Evolutionary conservation across 768 basidiomycete species (phyloP).

Genomic region (Candolleomyces eurysporus): DNA sequence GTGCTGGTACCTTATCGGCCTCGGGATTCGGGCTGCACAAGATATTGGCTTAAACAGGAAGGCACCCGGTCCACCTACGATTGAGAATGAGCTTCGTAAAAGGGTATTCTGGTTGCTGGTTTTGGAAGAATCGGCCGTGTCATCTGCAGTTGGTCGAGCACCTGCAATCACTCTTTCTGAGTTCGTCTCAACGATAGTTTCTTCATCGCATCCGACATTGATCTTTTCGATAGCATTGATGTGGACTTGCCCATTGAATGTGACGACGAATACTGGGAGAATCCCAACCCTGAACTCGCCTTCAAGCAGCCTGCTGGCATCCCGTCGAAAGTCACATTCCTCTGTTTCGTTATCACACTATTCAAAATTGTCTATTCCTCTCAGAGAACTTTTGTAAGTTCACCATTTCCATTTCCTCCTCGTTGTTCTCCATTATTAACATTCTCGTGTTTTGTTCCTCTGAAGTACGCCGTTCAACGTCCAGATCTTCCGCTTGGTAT

Average conservation of each 20-base stretch:
- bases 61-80: slow-evolving; percentile 29
- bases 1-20: slow-evolving; percentile 51
- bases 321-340: slow-evolving; percentile 44
- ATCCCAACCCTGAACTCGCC: slow-evolving; percentile 34
- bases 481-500: background rate
- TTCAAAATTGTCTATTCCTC: background rate
- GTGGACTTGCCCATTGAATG: slow-evolving; percentile 57
- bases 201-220: background rate
- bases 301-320: slow-evolving; percentile 56
- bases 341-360: slow-evolving; percentile 13
- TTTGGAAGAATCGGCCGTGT: slow-evolving; percentile 16
- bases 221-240: slow-evolving; percentile 47
- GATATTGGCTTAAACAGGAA: slow-evolving; percentile 54
- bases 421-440: background rate
- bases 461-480: slow-evolving; percentile 16
- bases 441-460: slow-evolving; percentile 28
- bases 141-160: slow-evolving; percentile 54
- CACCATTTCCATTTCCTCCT: background rate
- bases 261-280: slow-evolving; percentile 68
- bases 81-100: slow-evolving; percentile 63
- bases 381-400: background rate
- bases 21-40: slow-evolving; percentile 56
- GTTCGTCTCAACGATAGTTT: slow-evolving; percentile 25
- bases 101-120: slow-evolving; percentile 49
- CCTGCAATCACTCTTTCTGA: slow-evolving; percentile 58